Evolutionary conservation across 371 early-diverging fungal species (phyloP), one percentile per base, ranked within the genome.

Genomic region (Circinella minor): DNA sequence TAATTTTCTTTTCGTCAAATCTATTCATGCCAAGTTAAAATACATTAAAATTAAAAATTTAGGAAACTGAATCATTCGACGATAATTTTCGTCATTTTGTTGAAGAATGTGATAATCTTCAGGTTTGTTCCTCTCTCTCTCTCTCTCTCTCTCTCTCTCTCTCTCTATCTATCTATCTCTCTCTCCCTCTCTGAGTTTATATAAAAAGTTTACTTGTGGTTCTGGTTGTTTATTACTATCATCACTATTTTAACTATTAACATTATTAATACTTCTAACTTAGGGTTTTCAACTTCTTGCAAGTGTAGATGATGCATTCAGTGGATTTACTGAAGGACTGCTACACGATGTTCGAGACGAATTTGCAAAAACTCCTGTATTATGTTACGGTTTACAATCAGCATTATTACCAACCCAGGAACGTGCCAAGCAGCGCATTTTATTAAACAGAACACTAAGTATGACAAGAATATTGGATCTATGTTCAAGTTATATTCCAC

Each of bases 61-160:
- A 82, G 73, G 90, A 87, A 48, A 71, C 71, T 2, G 88, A 89
- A 4, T 71, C 90, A 5, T 88, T 93, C 38, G 97, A 97, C 20
- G 91, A 92, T 20, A 86, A 86, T 34, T 80, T 96, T 43, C 86
- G 97, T 6, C 81, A 81, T 54, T 92, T 94, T 76, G 87, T 89
- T 1, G 97, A 97, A 76, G 95, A 93, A 69, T 93, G 94, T 71
- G 97, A 97, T 73, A 80, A 82, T 17, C 74, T 95, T 43, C 96
- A 93, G 77, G 88, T 82, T 74, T 39, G 27, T 38, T 38, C 36
- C 17, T 27, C 47, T 10, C 8, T 20, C 18, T 63, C 27, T 27
- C 27, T n/a, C 17, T 27, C 47, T 10, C 8, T 20, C 18, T 63
- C 27, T 27, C 27, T n/a, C 17, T 27, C 47, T 10, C 8, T 20